Conservation (phyloP, 345 rosid genomes). For the Passiflora organensis region DNA sequence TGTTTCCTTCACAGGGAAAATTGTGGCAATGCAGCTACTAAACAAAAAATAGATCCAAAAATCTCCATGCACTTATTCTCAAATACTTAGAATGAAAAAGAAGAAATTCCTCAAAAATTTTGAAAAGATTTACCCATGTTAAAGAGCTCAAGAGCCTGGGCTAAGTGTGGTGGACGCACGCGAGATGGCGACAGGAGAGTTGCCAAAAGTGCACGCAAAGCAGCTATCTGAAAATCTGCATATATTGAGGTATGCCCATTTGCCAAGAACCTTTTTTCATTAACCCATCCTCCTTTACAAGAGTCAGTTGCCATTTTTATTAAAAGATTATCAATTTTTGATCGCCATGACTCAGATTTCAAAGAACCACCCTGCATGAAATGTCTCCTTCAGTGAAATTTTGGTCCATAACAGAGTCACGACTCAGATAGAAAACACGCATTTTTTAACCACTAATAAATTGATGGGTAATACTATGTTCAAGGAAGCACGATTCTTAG, state of each 20-base stretch:
- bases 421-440: too few species aligned
- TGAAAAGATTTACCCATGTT: slow-evolving; percentile 45
- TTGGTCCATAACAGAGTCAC: too few species aligned
- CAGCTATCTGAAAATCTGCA: slow-evolving; percentile 66
- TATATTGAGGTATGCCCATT: slow-evolving; percentile 23
- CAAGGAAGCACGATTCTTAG: too few species aligned
- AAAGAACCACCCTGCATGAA: slow-evolving; percentile 61
- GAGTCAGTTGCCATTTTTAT: slow-evolving; percentile 49
- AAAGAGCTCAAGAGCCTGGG: slow-evolving; percentile 69
- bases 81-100: neutral
- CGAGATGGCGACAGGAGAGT: slow-evolving; percentile 69
- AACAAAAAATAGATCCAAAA: too few species aligned
- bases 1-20: too few species aligned
- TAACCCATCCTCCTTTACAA: slow-evolving; percentile 52
- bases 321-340: slow-evolving; percentile 53
- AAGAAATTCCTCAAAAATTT: neutral
- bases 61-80: neutral
- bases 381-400: neutral
- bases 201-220: slow-evolving; percentile 63
- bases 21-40: too few species aligned
- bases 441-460: too few species aligned
- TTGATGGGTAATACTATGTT: too few species aligned
- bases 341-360: slow-evolving; percentile 63
- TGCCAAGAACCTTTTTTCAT: slow-evolving; percentile 36
- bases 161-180: slow-evolving; percentile 52